Percentiles rank a stretch among this genome's conserved stretches.
Conservation (phyloP, 2,329 filamentous ascomycete species). For the Alternaria gansuensis region DNA sequence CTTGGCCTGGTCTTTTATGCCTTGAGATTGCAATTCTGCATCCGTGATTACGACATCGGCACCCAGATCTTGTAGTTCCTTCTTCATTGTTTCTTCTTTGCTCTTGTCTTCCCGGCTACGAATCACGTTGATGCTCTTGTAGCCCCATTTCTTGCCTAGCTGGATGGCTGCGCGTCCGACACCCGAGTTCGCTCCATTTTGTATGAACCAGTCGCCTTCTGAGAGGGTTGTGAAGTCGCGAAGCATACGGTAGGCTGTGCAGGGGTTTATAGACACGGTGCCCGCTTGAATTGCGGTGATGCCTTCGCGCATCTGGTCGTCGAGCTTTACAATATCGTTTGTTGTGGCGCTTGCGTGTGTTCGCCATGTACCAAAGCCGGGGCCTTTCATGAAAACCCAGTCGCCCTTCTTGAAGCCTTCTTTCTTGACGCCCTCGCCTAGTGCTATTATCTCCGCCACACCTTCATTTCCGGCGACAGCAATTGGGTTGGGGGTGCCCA, state of each 20-base stretch:
- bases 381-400: constrained; percentile 88
- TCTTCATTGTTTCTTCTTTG: constrained; percentile 71
- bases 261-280: constrained; percentile 91
- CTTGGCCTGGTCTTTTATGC: constrained; percentile 69
- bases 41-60: constrained; percentile 71
- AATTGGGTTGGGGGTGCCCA: constrained; percentile 79
- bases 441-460: constrained; percentile 84
- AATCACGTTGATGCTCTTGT: constrained; percentile 89
- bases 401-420: constrained; percentile 75
- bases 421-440: constrained; percentile 66
- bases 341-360: constrained; percentile 80
- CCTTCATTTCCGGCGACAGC: constrained; percentile 91
- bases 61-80: constrained; percentile 68
- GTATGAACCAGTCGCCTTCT: constrained; percentile 92
- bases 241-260: constrained; percentile 93
- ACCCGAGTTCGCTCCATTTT: constrained; percentile 95
- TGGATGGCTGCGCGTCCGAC: constrained; percentile 93
- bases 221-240: constrained; percentile 74
- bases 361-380: constrained; percentile 91
- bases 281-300: constrained; percentile 81
- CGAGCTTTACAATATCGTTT: constrained; percentile 72
- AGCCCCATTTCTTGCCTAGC: constrained; percentile 83
- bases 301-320: constrained; percentile 72
- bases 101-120: constrained; percentile 77
- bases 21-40: constrained; percentile 66